Evolutionary conservation across 768 basidiomycete species (phyloP), one percentile per base, ranked within the genome.

Genomic region (Rubroboletus satanas): DNA sequence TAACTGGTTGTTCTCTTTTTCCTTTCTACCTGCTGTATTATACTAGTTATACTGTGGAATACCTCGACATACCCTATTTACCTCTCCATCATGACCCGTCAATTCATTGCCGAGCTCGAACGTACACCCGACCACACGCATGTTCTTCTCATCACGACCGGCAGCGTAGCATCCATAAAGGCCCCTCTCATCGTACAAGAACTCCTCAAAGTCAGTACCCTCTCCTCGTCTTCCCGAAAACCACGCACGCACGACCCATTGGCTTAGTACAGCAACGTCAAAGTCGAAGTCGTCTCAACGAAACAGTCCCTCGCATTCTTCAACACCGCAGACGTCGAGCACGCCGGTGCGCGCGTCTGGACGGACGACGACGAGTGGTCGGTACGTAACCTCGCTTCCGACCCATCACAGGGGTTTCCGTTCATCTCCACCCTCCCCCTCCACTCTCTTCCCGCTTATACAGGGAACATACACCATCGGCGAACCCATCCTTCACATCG

Each of bases 151-250:
- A 84, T 98, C 56, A 86, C 89, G 0, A 91, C 93, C 0, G 95
- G 96, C n/a, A 94, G 91, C 65, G 96, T 99, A 9, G 95, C 96
- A 0, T 93, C 93, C 49, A 83, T 98, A 66, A 98, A 98, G 66
- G 86, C 86, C 2, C 93, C 95, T 5, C 78, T 97, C 50, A 97
- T 99, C 55, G 90, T 92, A 18, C 70, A 77, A 29, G 88, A 87
- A 59, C 77, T 98, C 31, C 74, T 88, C 41, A 73, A 75, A 58
- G 87, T 88, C 49, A 42, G 88, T 79, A 38, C 36, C 49, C 2
- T n/a, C n/a, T n/a, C 48, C 41, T 38, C 2, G 38, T 44, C 56
- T n/a, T 7, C 8, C 32, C 7, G 26, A 4, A 31, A 42, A 17
- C 31, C 14, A 26, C 52, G 6, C 38, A 28, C 50, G 9, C 17